Evolutionary conservation across 108 stramenopile genomes (phyloP), one percentile per base, ranked within the genome.

Genomic region (Skeletonema grethae): DNA sequence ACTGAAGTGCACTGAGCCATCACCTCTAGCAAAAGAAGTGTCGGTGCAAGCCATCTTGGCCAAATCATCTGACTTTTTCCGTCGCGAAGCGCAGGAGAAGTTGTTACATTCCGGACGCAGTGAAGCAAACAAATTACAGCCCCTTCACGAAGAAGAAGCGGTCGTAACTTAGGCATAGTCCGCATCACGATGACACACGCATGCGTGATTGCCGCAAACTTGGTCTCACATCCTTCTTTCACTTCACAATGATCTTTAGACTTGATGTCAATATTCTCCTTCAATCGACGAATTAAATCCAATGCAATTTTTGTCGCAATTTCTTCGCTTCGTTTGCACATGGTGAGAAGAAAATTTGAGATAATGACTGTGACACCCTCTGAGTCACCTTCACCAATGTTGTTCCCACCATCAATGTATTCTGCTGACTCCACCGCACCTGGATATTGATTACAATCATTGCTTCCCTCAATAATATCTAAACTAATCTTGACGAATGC

Each of bases 1-100:
- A 78, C 80, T 75, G 86, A 79, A 60, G 88, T 74, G 11, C 91
- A 89, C 65, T 91, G 87, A 41, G 92, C 86, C 92, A 96, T 92
- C 20, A 90, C 72, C 22, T 46, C 65, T 12, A 93, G 75, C 22
- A 90, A 58, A 22, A 90, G 75, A 50, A 93, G 68, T 0, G 73
- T 41, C 28, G 89, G 85, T 12, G 91, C 72, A 57, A 92, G 61
- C 95, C 95, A 96, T 20, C 36, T 63, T 56, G 92, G 92, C 88
- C 86, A 90, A 28, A 39, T 69, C 50, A 65, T 63, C 16, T 36
- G 57, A 16, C 50, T 39, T 31, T 70, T 63, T 28, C 72, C 72
- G 30, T 71, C 69, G 36, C 70, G 67, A 8, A 57, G 60, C 15
- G 61, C 61, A 8, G 63, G 59, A 69, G 69, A 31, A 48, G 64